These are phyloP conservation scores for Neophaeococcomyces aloes DNA, from an alignment of 2,329 filamentous ascomycete species.

Conservation along the genomic window DNA sequence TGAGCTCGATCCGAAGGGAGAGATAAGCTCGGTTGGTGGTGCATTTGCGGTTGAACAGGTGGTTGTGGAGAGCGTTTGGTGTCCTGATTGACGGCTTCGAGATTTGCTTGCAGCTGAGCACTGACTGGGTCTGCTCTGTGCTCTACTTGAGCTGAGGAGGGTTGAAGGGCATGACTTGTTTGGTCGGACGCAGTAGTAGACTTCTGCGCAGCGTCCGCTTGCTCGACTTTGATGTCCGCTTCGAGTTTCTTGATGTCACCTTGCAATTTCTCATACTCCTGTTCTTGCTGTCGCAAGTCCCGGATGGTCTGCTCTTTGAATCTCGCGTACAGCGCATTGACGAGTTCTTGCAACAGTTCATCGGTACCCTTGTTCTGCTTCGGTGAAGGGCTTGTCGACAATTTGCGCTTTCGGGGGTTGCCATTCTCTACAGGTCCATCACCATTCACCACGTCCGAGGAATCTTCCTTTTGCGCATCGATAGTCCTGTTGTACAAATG, in stretches of 20 bases:
- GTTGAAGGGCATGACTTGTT: constrained; percentile 1
- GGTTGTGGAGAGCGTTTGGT: constrained; percentile 6
- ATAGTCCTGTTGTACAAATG: constrained; percentile 66
- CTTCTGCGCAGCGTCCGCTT: constrained; percentile 2
- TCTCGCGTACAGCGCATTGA: constrained; percentile 62
- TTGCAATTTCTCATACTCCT: constrained; percentile 51
- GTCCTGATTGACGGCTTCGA: constrained; percentile 10
- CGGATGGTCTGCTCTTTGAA: constrained; percentile 62
- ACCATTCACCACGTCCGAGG: constrained; percentile 25
- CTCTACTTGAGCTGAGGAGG: constrained; percentile 3
- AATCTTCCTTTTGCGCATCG: constrained; percentile 47
- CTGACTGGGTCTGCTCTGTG: constrained; percentile 12
- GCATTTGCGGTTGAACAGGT: constrained; percentile 4
- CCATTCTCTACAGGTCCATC: constrained; percentile 23
- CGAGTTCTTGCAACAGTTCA: constrained; percentile 33
- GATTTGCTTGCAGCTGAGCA: constrained; percentile 12
- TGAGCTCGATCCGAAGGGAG: constrained; percentile 8
- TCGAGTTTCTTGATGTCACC: constrained; percentile 61
- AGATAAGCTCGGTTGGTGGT: constrained; percentile 6
- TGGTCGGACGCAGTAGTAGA: constrained; percentile 1
- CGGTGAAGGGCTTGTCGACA: constrained; percentile 52
- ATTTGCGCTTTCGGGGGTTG: constrained; percentile 63
- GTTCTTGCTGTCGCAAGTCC: constrained; percentile 66
- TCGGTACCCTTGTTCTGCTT: constrained; percentile 47
- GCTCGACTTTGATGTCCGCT: constrained; percentile 37